Base-by-base conservation (phyloP, 306 rosid species). In the Trichosanthes truncata region DNA sequence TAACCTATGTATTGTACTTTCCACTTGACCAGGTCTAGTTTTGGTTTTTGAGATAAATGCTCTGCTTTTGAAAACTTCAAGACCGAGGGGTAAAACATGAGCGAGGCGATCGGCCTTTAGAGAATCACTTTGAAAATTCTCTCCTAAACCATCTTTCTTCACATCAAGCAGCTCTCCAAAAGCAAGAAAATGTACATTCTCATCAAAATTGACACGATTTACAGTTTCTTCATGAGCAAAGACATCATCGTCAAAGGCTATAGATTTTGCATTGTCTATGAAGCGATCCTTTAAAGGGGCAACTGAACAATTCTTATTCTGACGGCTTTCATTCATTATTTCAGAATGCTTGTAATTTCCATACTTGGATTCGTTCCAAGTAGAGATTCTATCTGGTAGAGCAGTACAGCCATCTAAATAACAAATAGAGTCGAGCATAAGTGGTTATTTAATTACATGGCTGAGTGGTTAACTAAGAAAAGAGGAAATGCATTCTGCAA, bases 51-150 rank as follows among this genome's bases (percentile, higher is more conserved):
- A 83, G 84, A 84, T 87, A 82, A 86, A 92, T 52, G 96, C 88
- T 84, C 86, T 90, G 82, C 93, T 95, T 85, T 95, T 95, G 82
- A 90, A 95, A 82, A 91, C 97, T 83, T 90, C 96, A 14, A 95
- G 98, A 81, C 97, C 93, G 86, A 84, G 88, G 71, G 98, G 97
- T 72, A 88, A 91, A 81, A 83, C 62, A 83, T 84, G 85, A 80
- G 96, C 81, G 21, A 89, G 75, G 26, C 78, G 88, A 78, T 86
- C 91, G 72, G 80, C 21, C 80, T 92, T 91, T 36, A 76, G 83
- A 67, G 74, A 61, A 76, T 86, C 86, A 86, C 79, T 85, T 80
- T 92, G 92, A 43, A 15, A 82, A 84, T 85, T 88, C 43, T 51
- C 77, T 53, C 75, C 52, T 23, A 86, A 83, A 53, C 81, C 80